Percentiles rank a stretch among this genome's conserved stretches.
phyloP scores from a whole-genome alignment of 306 rosid genomes.

The Vigna unguiculata region DNA sequence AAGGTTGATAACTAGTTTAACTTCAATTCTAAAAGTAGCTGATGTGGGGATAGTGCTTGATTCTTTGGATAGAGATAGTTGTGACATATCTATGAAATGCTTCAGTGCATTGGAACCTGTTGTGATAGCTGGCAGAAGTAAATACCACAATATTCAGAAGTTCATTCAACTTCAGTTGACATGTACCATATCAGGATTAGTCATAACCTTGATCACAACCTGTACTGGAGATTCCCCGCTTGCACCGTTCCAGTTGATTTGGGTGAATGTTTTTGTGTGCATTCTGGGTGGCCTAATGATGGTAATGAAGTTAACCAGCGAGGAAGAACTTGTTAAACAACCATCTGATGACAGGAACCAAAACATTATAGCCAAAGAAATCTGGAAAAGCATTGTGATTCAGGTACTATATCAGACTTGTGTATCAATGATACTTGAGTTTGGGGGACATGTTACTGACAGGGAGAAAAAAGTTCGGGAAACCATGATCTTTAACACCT shows the following conservation, averaged over 20 bases:
- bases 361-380: conserved; percentile 44
- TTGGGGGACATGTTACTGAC: conserved; percentile 42
- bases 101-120: conserved; percentile 42
- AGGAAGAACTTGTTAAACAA: conserved; percentile 34
- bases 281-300: conserved; percentile 65
- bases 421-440: conserved; percentile 49
- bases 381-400: conserved; percentile 49
- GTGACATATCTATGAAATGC: conserved; percentile 41
- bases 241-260: conserved; percentile 55
- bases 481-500: conserved; percentile 68
- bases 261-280: conserved; percentile 58
- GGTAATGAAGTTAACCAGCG: conserved; percentile 54
- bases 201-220: conserved; percentile 51
- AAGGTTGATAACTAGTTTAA: conserved; percentile 46
- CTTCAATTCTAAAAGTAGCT: conserved; percentile 53
- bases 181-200: conserved; percentile 52
- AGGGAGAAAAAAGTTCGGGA: conserved; percentile 35
- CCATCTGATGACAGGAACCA: conserved; percentile 32
- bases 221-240: conserved; percentile 65
- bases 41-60: conserved; percentile 55
- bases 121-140: conserved; percentile 46
- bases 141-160: conserved; percentile 60
- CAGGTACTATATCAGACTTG: conserved; percentile 60
- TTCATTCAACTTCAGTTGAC: conserved; percentile 67
- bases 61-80: conserved; percentile 29